Percentiles rank a stretch among this genome's conserved stretches.
Conservation (phyloP, 2,329 filamentous ascomycete species). For the Aspergillus neotritici region DNA sequence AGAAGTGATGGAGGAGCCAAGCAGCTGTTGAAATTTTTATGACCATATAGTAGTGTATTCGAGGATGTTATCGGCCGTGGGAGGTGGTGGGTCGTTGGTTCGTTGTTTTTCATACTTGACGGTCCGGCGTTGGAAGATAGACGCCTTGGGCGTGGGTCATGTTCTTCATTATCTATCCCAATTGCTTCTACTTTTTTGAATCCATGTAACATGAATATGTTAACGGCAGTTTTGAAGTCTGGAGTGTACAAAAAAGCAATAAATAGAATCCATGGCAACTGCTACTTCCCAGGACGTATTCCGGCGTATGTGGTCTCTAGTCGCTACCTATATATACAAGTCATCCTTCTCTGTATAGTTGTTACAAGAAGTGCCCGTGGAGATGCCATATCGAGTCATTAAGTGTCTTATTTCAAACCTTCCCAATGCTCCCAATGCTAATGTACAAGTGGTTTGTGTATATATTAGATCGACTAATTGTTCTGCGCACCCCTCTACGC, state of each 20-base stretch:
- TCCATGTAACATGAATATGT: slow-evolving; percentile 4
- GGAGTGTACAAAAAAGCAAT: slow-evolving; percentile 6
- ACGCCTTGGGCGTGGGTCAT: slow-evolving; percentile 10
- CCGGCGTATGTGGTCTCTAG: no score
- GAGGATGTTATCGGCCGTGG: slow-evolving; percentile 9
- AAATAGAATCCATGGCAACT: not conserved
- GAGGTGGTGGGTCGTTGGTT: slow-evolving; percentile 9
- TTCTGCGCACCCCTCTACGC: not conserved
- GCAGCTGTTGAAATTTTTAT: slow-evolving; percentile 4
- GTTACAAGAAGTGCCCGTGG: no score
- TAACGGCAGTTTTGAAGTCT: slow-evolving; percentile 1
- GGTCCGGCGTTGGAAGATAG: slow-evolving; percentile 20
- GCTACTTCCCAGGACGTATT: no score
- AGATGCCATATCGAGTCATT: no score
- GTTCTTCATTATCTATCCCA: slow-evolving; percentile 1
- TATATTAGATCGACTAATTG: not conserved
- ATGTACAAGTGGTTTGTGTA: slow-evolving; percentile 3
- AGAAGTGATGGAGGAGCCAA: slow-evolving; percentile 37
- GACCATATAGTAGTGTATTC: slow-evolving; percentile 11
- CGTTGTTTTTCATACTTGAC: slow-evolving; percentile 10
- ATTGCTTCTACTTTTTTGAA: not conserved
- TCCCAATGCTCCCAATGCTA: not conserved
- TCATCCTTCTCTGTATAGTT: no score
- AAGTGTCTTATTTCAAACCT: no score
- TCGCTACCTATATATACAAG: no score